These are phyloP conservation scores for Echinosophora koreensis DNA, from an alignment of 306 rosid genomes.

Conservation along the genomic window DNA sequence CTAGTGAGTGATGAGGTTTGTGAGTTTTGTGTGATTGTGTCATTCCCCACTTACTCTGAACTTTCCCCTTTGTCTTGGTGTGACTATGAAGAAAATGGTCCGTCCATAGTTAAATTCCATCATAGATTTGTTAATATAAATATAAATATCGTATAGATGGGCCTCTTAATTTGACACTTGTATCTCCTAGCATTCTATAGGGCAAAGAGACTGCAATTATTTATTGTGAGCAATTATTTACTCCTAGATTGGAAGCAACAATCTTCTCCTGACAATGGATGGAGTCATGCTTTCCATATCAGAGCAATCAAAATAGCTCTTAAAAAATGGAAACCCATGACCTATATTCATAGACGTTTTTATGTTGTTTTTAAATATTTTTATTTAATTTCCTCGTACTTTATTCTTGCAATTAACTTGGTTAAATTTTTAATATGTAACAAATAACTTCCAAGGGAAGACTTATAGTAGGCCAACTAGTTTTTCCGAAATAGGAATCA, in stretches of 20 bases:
- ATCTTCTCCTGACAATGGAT: slow-evolving; percentile 11
- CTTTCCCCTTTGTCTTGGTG: slow-evolving; percentile 29
- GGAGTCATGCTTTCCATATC: slow-evolving; percentile 13
- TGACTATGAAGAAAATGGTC: slow-evolving; percentile 24
- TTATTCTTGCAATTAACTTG: not conserved
- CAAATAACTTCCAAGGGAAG: too few species aligned
- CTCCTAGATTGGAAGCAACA: slow-evolving; percentile 8
- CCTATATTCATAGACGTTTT: not conserved
- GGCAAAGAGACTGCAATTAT: not conserved
- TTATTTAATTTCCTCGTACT: not conserved
- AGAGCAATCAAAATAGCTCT: slow-evolving; percentile 10
- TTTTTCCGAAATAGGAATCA: too few species aligned
- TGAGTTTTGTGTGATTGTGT: not conserved
- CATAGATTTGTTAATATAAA: slow-evolving; percentile 24
- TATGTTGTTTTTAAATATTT: not conserved
- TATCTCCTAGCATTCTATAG: slow-evolving; percentile 1
- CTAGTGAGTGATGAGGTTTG: not conserved
- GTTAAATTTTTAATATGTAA: not conserved
- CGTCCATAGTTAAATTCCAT: slow-evolving; percentile 35
- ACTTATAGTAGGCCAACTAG: too few species aligned
- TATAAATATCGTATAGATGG: slow-evolving; percentile 18
- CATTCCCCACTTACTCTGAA: not conserved
- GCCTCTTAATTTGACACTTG: slow-evolving; percentile 51
- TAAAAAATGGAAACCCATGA: slow-evolving; percentile 19
- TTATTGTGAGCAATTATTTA: slow-evolving; percentile 28